Evolutionary conservation across 2,329 filamentous ascomycete genomes (phyloP).

Genomic region (Plenodomus biglobosus): DNA sequence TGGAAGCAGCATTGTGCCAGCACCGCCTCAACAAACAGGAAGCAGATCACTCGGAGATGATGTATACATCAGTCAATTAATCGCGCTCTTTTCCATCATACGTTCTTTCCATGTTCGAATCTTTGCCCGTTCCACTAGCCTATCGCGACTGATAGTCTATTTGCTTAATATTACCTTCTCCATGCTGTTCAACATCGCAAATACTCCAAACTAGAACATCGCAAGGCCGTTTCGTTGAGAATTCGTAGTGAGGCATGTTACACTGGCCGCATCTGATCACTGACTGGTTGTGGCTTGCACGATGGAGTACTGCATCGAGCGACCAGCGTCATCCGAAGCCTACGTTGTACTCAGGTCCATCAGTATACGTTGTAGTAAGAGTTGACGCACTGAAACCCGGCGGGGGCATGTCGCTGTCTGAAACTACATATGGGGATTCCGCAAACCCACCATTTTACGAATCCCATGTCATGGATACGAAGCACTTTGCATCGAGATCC

Average conservation of each 20-base stretch:
- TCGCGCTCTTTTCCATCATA: neutral
- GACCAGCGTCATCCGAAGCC: neutral
- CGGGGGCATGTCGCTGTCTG: neutral
- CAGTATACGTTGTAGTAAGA: too few relatives aligned
- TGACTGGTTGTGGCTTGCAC: too few relatives aligned
- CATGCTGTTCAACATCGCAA: too few relatives aligned
- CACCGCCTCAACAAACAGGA: slow-evolving; percentile 3
- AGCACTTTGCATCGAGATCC: neutral
- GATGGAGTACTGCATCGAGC: neutral
- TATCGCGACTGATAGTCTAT: neutral
- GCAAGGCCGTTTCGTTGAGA: too few relatives aligned
- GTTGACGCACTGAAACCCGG: neutral
- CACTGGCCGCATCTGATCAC: too few relatives aligned
- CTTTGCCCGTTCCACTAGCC: neutral
- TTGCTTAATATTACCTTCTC: neutral
- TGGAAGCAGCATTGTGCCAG: neutral
- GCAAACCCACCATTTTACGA: neutral
- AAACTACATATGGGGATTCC: neutral
- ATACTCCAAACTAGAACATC: too few relatives aligned
- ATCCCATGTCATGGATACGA: neutral
- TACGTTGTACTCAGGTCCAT: too few relatives aligned
- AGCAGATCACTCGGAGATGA: slow-evolving; percentile 14
- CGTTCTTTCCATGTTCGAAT: neutral
- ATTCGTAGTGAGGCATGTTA: too few relatives aligned
- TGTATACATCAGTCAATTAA: slow-evolving; percentile 3